These are phyloP conservation scores for Aristolochia californica DNA, from an alignment of 164 flowering plant genomes.

Conservation along the genomic window DNA sequence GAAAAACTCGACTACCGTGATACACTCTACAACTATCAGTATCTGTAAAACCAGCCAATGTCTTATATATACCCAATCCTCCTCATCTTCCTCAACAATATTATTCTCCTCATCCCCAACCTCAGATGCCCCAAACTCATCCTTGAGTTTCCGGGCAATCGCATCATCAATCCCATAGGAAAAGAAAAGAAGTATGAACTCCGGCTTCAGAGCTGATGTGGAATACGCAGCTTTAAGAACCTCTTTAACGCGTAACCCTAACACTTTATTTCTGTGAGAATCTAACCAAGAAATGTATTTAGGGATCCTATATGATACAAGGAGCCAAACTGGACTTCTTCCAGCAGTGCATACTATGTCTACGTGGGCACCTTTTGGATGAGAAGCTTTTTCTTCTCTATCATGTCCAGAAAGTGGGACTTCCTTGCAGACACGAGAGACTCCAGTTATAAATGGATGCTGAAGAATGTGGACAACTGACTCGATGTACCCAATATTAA, in stretches of 20 bases:
- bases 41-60: too few species aligned
- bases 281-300: constrained; percentile 50
- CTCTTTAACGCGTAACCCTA: constrained; percentile 33
- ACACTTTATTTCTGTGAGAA: constrained; percentile 33
- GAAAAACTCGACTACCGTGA: constrained; percentile 15
- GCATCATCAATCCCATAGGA: constrained; percentile 38
- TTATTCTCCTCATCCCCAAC: constrained; percentile 24
- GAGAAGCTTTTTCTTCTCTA: constrained; percentile 7
- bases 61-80: constrained; percentile 42
- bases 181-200: constrained; percentile 62
- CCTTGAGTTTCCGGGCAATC: constrained; percentile 23
- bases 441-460: constrained; percentile 53
- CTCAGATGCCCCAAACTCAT: constrained; percentile 47
- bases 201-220: constrained; percentile 37
- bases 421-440: constrained; percentile 83
- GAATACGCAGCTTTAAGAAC: constrained; percentile 44
- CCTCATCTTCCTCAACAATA: constrained; percentile 38
- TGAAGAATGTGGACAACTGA: constrained; percentile 56
- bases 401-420: constrained; percentile 20
- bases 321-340: constrained; percentile 62
- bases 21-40: too few species aligned
- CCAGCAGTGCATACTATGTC: constrained; percentile 65
- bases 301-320: constrained; percentile 83
- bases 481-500: constrained; percentile 74
- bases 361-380: constrained; percentile 37